Percentiles rank a stretch among this genome's conserved stretches.
Conservation (phyloP, 1,139 yeast genomes). For the Lodderomyces oxycetoniae region DNA sequence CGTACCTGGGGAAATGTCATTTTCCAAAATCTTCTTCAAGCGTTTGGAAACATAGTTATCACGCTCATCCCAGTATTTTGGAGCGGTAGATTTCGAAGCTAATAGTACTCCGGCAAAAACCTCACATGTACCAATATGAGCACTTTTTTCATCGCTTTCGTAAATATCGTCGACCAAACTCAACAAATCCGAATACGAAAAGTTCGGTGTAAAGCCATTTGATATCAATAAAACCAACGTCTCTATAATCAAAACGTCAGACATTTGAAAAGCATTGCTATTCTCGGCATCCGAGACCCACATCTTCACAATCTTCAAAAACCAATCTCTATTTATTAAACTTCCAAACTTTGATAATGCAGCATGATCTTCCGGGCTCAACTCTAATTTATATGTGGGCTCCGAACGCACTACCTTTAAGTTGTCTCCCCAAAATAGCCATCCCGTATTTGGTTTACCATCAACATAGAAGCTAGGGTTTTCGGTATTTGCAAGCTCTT, state of each 20-base stretch:
- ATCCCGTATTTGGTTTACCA: conserved; percentile 55
- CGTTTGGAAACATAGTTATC: conserved; percentile 46
- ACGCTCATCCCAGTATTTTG: conserved; percentile 25
- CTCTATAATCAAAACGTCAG: conserved; percentile 52
- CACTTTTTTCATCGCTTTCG: conserved; percentile 56
- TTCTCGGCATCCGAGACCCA: conserved; percentile 66
- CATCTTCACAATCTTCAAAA: conserved; percentile 46
- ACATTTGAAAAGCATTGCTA: conserved; percentile 55
- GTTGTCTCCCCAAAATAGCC: conserved; percentile 72
- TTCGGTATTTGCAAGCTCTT: conserved; percentile 49
- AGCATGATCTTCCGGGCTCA: conserved; percentile 34
- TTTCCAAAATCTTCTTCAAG: conserved; percentile 44
- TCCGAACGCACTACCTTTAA: conserved; percentile 44
- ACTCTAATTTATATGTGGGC: conserved; percentile 22
- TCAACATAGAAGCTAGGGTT: conserved; percentile 56
- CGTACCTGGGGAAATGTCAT: conserved; percentile 74
- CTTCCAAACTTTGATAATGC: conserved; percentile 44
- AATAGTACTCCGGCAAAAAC: conserved; percentile 54
- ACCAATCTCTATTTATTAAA: conserved; percentile 54
- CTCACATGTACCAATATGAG: conserved; percentile 62
- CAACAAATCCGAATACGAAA: conserved; percentile 43
- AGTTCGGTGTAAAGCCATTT: conserved; percentile 33
- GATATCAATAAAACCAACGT: conserved; percentile 43
- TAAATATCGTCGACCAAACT: conserved; percentile 49
- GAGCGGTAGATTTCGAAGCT: conserved; percentile 38